Base-by-base conservation (phyloP, 176 grass and related monocot genomes). In the Aechmea fasciata region DNA sequence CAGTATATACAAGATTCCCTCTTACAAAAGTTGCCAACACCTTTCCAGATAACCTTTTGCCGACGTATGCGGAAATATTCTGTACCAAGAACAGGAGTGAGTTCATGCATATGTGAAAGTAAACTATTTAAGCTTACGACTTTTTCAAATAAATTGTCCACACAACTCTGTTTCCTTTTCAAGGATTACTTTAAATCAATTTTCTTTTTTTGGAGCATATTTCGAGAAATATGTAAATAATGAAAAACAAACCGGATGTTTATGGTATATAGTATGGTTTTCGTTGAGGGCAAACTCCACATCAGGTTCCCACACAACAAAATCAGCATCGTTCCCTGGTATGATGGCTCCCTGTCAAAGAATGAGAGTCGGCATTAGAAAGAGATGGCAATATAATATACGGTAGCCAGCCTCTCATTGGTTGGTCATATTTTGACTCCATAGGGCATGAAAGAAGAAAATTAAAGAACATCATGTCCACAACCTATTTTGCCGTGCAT, bases 221-320 rank as follows among this genome's bases (percentile, higher is more conserved):
- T 59, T 14, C 54, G 14, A 9, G 54, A 17, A 59, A 59, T 59
- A 9, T 59, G 13, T 59, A 59, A 59, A 59, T 59, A 17, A 59
- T 5, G 54, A 59, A 69, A 55, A 83, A 77, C 65, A 70, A 74
- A 97, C 89, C 76, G 78, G 61, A 79, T 97, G 94, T 49, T 93
- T 97, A 78, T 97, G 94, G 69, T 85, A 85, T 52, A 87, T 78
- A 15, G n/a, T 67, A 76, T 99, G 85, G 63, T 19, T 85, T 14
- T 90, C 79, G 63, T 90, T 81, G 3, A 93, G 87, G 49, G 84
- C 86, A 77, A 93, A 88, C 78, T 93, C 77, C 5, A 59, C 69
- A 61, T 99, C 94, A 51, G 94, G 87, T 76, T 87, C 84, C 94
- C 94, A 99, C 50, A 93, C 82, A 76, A 92, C 94, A 14, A 99